Base-by-base conservation (phyloP, 164 flowering plant genomes). In the Chloranthus sessilifolius region DNA sequence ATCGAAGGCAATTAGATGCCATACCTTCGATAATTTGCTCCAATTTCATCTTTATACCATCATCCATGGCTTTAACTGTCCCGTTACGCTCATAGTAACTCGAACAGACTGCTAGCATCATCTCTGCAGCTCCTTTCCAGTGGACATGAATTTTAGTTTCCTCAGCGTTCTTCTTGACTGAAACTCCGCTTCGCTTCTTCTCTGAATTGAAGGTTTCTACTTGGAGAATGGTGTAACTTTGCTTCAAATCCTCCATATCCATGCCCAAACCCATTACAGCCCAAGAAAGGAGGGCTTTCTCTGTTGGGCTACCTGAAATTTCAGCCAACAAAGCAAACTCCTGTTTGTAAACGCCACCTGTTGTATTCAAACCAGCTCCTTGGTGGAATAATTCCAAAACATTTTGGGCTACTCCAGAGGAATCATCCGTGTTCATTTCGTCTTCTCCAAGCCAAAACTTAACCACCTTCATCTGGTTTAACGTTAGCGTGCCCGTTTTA, bases 91-190 rank as follows among this genome's bases (percentile, higher is more conserved):
- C 72, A 30, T 66, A 62, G 60, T 61, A 79, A 26, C 53, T 59
- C 1, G 82, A 71, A 56, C 88, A 79, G 74, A 66, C 67, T 8
- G 67, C 63, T n/a, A 79, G 49, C 7, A 79, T 54, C 82, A 71
- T 82, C 66, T 82, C 85, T 4, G 77, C 82, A 1, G 80, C 89
- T 10, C 85, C 89, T 56, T 80, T 82, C 85, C 85, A 80, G 17
- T 82, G 89, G 11, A 58, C 71, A 26, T 77, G 67, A 21, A 47
- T 19, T n/a, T n/a, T n/a, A 0, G 50, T 49, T 29, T 40, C 40
- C 15, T 68, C 71, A 0, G 10, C 25, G 11, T 59, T 70, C 43
- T 64, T 65, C 51, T 43, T 65, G 36, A 67, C 50, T 35, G 59
- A 30, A 41, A 78, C 65, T 3, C 84, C 81, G 29, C 84, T 76